phyloP scores from a whole-genome alignment of 163 green algal species.

The Trebouxia gelatinosa region DNA sequence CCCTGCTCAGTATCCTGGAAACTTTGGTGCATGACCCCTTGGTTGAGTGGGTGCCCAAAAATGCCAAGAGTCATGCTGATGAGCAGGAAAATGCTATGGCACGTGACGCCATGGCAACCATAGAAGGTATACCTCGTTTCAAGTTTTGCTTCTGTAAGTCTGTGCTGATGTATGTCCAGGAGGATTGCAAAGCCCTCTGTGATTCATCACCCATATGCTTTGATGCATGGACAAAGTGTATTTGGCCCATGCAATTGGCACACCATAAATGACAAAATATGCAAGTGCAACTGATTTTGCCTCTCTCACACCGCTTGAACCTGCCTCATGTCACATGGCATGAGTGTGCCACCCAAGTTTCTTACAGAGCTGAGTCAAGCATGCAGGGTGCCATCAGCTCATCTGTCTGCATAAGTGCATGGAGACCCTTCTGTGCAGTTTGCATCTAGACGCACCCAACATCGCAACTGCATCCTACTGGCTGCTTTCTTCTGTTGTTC shows the following conservation, averaged over 20 bases:
- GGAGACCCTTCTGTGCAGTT: neutral
- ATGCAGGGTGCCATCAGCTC: neutral
- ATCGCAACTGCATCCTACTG: neutral
- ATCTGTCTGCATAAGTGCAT: neutral
- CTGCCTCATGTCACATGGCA: no score
- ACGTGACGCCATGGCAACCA: slow-evolving; percentile 84
- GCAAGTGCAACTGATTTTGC: no score
- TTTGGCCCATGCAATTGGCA: neutral
- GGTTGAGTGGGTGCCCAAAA: slow-evolving; percentile 84
- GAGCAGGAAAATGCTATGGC: slow-evolving; percentile 62
- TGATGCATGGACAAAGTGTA: neutral
- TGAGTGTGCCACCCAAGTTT: no score
- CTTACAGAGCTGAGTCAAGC: no score
- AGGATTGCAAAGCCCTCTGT: neutral
- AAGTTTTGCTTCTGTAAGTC: no score
- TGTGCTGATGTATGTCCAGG: neutral
- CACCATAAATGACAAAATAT: neutral
- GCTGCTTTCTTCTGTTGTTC: no score
- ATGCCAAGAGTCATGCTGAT: neutral
- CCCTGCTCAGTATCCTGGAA: slow-evolving; percentile 89
- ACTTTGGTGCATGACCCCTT: slow-evolving; percentile 98
- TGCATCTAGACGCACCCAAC: neutral
- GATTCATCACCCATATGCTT: neutral
- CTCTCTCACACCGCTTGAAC: no score
- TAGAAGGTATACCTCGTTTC: slow-evolving; percentile 56